A percentile compares a stretch with the other conserved stretches of the same genome.
These are phyloP conservation scores for Peribolospora baueri DNA, from an alignment of 768 basidiomycete genomes.

Conservation along the genomic window DNA sequence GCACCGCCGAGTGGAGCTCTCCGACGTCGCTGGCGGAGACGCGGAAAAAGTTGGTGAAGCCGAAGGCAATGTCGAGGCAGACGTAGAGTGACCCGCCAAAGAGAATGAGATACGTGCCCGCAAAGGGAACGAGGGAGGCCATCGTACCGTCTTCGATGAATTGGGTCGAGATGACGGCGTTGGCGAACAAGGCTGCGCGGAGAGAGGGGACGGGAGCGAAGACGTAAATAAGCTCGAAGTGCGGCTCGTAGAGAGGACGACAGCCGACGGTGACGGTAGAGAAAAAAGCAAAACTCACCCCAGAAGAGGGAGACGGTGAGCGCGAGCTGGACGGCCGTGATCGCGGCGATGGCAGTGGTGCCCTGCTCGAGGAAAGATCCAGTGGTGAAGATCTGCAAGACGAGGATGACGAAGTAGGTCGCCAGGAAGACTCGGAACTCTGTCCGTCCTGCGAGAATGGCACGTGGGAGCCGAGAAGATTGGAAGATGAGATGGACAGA, in stretches of 20 bases:
- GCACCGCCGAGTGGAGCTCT: conserved; percentile 36
- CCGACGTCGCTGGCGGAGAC: conserved; percentile 35
- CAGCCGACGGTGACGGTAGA: no score
- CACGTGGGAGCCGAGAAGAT: neutral
- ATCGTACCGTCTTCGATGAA: conserved; percentile 74
- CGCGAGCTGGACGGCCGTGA: conserved; percentile 60
- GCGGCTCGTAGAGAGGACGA: no score
- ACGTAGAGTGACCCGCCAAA: conserved; percentile 60
- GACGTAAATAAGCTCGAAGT: neutral
- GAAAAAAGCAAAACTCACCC: conserved; percentile 24
- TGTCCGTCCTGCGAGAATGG: conserved; percentile 28
- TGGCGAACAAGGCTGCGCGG: conserved; percentile 18
- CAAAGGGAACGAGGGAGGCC: conserved; percentile 14
- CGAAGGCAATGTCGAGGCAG: conserved; percentile 51
- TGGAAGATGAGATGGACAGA: neutral
- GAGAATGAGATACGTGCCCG: conserved; percentile 15
- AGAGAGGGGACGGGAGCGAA: neutral
- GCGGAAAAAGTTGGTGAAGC: conserved; percentile 34
- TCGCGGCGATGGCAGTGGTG: conserved; percentile 36
- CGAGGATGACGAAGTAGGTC: conserved; percentile 40
- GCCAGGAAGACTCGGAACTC: conserved; percentile 44
- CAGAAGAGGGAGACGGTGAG: conserved; percentile 55
- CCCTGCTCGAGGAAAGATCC: conserved; percentile 61
- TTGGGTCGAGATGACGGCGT: conserved; percentile 28
- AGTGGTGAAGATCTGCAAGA: conserved; percentile 56